Evolutionary conservation across 805 yeast species (phyloP).

Genomic region (Aciculoconidium aculeatum): DNA sequence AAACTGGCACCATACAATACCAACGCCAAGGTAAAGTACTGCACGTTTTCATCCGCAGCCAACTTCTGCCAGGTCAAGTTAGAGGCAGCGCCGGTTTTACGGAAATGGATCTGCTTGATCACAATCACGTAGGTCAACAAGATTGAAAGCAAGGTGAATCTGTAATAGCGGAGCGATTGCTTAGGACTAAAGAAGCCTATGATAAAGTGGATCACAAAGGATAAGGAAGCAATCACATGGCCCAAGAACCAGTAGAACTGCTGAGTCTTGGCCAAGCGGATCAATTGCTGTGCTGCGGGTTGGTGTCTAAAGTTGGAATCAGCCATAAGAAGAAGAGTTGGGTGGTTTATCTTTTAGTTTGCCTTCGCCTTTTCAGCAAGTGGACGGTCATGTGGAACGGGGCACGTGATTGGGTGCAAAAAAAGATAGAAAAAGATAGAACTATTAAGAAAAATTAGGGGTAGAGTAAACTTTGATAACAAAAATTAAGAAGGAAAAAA

Average conservation of each 20-base stretch:
- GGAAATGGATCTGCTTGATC: constrained; percentile 51
- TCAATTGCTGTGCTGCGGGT: constrained; percentile 6
- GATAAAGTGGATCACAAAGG: constrained; percentile 33
- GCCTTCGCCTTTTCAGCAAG: too few relatives aligned
- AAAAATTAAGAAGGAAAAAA: too few relatives aligned
- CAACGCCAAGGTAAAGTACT: constrained; percentile 30
- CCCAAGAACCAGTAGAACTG: constrained; percentile 71
- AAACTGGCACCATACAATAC: constrained; percentile 25
- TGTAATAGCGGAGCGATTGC: constrained; percentile 20
- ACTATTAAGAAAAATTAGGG: too few relatives aligned
- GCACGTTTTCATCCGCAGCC: constrained; percentile 37
- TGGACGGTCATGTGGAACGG: too few relatives aligned
- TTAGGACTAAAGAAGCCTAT: constrained; percentile 37
- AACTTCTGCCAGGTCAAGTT: constrained; percentile 12
- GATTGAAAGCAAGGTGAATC: constrained; percentile 41
- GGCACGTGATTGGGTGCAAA: too few relatives aligned
- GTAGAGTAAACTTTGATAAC: too few relatives aligned
- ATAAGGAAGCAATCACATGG: constrained; percentile 45
- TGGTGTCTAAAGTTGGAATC: constrained; percentile 6
- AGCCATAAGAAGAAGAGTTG: constrained; percentile 3
- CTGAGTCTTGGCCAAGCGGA: constrained; percentile 31
- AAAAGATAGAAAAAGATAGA: too few relatives aligned
- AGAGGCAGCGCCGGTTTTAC: constrained; percentile 24
- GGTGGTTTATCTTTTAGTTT: too few relatives aligned
- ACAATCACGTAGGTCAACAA: constrained; percentile 60